Evolutionary conservation across 306 rosid genomes (phyloP).

Genomic region (Vachellia pachyceras): DNA sequence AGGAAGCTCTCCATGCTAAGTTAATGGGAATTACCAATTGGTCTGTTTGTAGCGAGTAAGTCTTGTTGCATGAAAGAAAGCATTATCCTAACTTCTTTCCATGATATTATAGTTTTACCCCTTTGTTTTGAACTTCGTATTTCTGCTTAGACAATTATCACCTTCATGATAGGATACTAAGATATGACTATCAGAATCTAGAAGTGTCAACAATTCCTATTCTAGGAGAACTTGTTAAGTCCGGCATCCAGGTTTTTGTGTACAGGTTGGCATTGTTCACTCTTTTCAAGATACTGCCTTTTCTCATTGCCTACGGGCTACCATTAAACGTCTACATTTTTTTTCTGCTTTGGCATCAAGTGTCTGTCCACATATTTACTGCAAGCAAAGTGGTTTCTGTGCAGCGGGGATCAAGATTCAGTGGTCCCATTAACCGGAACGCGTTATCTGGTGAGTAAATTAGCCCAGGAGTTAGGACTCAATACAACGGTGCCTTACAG

Average conservation of each 20-base stretch:
- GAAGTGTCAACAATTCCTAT: constrained; percentile 49
- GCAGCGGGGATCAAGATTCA: constrained; percentile 65
- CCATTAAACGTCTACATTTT: not conserved
- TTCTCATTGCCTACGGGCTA: not conserved
- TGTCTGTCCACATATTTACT: not conserved
- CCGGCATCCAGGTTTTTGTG: constrained; percentile 55
- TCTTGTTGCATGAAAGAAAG: not conserved
- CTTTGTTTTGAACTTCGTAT: not conserved
- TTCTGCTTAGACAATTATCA: not conserved
- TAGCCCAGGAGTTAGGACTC: constrained; percentile 46
- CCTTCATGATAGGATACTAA: constrained; percentile 32
- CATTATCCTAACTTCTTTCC: not conserved
- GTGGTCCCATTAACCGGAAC: constrained; percentile 55
- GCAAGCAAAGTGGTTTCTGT: not conserved
- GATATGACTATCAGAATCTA: constrained; percentile 44
- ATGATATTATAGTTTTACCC: not conserved
- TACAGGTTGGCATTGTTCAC: constrained; percentile 41
- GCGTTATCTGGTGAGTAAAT: constrained; percentile 43
- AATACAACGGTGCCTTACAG: constrained; percentile 53
- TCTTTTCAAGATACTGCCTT: not conserved
- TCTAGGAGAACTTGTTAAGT: constrained; percentile 46
- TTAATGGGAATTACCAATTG: constrained; percentile 59
- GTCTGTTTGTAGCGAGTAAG: constrained; percentile 70
- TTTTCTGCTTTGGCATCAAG: not conserved
- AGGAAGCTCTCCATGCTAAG: constrained; percentile 70